These are phyloP conservation scores for Elaeagnus macrophylla DNA, from an alignment of 306 rosid species.

Conservation along the genomic window DNA sequence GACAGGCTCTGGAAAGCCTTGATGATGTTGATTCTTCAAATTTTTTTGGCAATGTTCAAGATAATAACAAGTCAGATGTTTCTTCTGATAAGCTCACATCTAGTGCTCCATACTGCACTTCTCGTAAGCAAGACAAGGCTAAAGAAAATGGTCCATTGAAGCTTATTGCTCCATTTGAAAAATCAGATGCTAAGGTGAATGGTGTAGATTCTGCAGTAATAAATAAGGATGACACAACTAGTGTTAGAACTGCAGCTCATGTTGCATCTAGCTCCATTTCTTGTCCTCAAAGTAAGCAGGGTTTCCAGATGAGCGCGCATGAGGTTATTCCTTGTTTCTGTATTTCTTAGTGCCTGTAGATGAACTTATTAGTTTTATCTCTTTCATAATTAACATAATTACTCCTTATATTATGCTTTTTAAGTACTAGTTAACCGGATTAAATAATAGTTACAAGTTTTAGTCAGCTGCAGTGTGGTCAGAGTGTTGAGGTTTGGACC, in stretches of 20 bases:
- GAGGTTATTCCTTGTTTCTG: slow-evolving; percentile 55
- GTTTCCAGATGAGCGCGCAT: slow-evolving; percentile 76
- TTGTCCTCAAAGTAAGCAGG: slow-evolving; percentile 42
- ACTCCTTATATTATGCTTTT: too few species aligned
- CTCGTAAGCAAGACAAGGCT: slow-evolving; percentile 31
- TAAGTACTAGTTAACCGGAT: too few species aligned
- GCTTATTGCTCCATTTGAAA: slow-evolving; percentile 27
- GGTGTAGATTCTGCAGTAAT: slow-evolving; percentile 24
- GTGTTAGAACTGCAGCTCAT: slow-evolving; percentile 26
- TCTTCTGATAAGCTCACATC: slow-evolving; percentile 18
- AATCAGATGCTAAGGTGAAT: slow-evolving; percentile 20
- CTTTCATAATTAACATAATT: too few species aligned
- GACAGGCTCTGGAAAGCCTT: slow-evolving; percentile 80
- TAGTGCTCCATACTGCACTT: slow-evolving; percentile 27
- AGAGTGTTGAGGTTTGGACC: too few species aligned
- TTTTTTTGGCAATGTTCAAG: slow-evolving; percentile 27
- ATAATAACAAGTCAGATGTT: slow-evolving; percentile 19
- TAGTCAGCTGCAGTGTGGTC: too few species aligned
- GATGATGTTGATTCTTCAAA: slow-evolving; percentile 67
- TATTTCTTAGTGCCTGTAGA: background rate
- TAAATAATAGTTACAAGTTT: too few species aligned
- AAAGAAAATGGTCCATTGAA: slow-evolving; percentile 40
- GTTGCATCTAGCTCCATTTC: slow-evolving; percentile 23
- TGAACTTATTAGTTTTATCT: background rate
- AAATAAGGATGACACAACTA: slow-evolving; percentile 22